Evolutionary conservation across 2,329 filamentous ascomycete genomes (phyloP), one percentile per base, ranked within the genome.

Genomic region (Clonostachys solani): DNA sequence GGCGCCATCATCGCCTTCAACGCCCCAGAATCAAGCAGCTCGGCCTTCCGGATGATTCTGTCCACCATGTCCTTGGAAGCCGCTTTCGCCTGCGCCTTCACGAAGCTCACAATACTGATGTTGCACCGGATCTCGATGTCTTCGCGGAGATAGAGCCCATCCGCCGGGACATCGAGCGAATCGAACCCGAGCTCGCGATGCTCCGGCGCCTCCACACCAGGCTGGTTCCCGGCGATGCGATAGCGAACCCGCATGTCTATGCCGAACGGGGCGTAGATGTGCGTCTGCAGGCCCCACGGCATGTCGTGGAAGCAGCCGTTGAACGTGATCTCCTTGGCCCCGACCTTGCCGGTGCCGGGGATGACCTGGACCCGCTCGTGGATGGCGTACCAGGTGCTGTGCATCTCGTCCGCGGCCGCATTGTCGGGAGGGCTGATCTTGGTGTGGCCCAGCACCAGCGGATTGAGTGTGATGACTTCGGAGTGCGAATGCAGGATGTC

Each of bases 331-430:
- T 80, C 78, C 59, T 81, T 77, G 5, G 80, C 79, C 18, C 83
- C 83, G 49, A 84, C 72, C 64, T 73, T 81, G 54, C 84, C 84
- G 47, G 86, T 67, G 34, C 84, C 84, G 1, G 84, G 84, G 7
- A 87, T 67, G 55, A 82, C 80, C 60, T 86, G 83, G 49, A 88
- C 83, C 56, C 82, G 77, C 71, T 88, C 77, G 48, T 69, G 77
- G 58, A 88, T 87, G 64, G 87, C 83, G 62, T 88, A 88, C 84
- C 84, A 88, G 33, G 84, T 85, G 52, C 81, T 81, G 65, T 84
- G 87, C 66, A 77, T 87, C 64, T 88, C 84, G 64, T 88, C 84
- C 54, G 81, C 70, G 47, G 81, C 76, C 52, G 84, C 83, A 66
- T 84, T 74, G 66, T 82, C 82, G 29, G 84, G 84, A 2, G 84